A percentile compares a stretch with the other conserved stretches of the same genome.
phyloP scores from a whole-genome alignment of 2,329 filamentous ascomycete species.

The Phaeoacremonium minimum region DNA sequence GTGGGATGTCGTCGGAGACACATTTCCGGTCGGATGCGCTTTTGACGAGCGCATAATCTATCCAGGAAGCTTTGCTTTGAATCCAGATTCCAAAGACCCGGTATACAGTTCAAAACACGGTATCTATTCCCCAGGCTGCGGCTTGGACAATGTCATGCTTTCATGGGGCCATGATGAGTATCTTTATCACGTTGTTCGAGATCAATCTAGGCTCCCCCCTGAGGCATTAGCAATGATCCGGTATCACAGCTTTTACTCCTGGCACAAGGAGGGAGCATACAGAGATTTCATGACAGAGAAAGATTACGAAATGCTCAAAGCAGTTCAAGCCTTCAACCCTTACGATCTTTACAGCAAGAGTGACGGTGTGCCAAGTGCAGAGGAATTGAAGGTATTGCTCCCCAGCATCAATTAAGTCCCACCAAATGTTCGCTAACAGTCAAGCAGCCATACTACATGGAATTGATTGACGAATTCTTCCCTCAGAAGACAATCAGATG shows the following conservation, averaged over 20 bases:
- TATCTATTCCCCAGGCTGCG: slow-evolving; percentile 76
- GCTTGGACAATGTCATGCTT: slow-evolving; percentile 83
- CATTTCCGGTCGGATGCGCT: slow-evolving; percentile 72
- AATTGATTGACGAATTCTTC: slow-evolving; percentile 72
- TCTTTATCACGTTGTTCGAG: slow-evolving; percentile 81
- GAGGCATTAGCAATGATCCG: slow-evolving; percentile 90
- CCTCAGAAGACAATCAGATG: slow-evolving; percentile 64
- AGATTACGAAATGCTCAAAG: slow-evolving; percentile 74
- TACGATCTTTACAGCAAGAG: slow-evolving; percentile 93
- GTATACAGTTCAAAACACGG: slow-evolving; percentile 74
- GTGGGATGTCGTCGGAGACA: slow-evolving; percentile 91
- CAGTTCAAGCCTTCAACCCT: slow-evolving; percentile 82
- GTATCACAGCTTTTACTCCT: slow-evolving; percentile 91
- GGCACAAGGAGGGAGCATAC: slow-evolving; percentile 82
- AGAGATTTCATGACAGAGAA: slow-evolving; percentile 77
- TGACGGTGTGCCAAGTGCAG: slow-evolving; percentile 70
- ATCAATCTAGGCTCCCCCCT: slow-evolving; percentile 71
- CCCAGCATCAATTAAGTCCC: background rate
- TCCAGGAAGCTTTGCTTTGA: slow-evolving; percentile 69
- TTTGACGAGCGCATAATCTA: slow-evolving; percentile 78
- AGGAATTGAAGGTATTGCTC: slow-evolving; percentile 65
- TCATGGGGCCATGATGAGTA: slow-evolving; percentile 90
- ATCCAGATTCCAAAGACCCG: slow-evolving; percentile 68
- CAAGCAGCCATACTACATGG: slow-evolving; percentile 63
- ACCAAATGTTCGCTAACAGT: background rate